Conservation (phyloP, 192 early-diverging fungal species). For the Mortierella antarctica region DNA sequence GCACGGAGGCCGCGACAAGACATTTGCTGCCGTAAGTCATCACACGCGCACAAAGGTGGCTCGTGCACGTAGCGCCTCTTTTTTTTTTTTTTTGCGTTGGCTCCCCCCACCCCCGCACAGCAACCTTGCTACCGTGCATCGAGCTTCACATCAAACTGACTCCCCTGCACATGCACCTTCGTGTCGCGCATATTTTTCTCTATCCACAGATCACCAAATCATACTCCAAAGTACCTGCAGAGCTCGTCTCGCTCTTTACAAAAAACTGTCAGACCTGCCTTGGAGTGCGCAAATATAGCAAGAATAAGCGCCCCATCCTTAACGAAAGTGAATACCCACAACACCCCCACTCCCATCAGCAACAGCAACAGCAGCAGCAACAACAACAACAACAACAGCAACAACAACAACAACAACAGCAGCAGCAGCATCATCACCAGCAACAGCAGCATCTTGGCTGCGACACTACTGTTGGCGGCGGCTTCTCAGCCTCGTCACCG, state of each 20-base stretch:
- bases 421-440: conserved; percentile 1
- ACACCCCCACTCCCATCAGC: conserved; percentile 22
- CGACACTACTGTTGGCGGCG: not conserved
- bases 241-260: conserved; percentile 50
- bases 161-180: not conserved
- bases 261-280: conserved; percentile 54
- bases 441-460: conserved; percentile 2
- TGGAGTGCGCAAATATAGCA: conserved; percentile 43
- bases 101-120: too few relatives aligned
- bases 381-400: conserved; percentile 10
- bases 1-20: conserved; percentile 54
- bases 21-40: conserved; percentile 50
- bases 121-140: not conserved
- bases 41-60: too few relatives aligned
- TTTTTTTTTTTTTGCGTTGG: too few relatives aligned
- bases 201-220: conserved; percentile 50
- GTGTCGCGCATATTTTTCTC: conserved; percentile 5
- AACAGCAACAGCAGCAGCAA: conserved; percentile 15
- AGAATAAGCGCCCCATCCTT: conserved; percentile 27
- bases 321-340: conserved; percentile 16
- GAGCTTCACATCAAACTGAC: not conserved
- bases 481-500: too few relatives aligned
- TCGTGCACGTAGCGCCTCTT: too few relatives aligned
- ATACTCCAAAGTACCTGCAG: conserved; percentile 51
- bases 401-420: not conserved